Conservation (phyloP, 2,329 filamentous ascomycete species). For the Cercospora sesami region DNA sequence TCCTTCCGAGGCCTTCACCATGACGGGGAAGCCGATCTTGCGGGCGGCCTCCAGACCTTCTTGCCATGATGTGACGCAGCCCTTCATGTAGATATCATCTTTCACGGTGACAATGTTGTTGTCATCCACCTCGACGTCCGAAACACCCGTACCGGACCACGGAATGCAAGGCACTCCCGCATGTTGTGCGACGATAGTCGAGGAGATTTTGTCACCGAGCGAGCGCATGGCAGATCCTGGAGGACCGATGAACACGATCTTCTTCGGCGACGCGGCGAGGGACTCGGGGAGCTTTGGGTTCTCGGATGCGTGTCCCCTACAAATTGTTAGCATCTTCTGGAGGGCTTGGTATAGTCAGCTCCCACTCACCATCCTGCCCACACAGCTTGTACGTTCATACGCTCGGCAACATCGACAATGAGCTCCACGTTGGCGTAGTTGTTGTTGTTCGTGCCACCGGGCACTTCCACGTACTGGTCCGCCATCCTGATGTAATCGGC, state of each 20-base stretch:
- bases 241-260: conserved; percentile 98
- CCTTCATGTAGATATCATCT: conserved; percentile 81
- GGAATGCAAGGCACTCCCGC: conserved; percentile 95
- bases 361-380: conserved; percentile 90
- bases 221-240: conserved; percentile 98
- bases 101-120: conserved; percentile 88
- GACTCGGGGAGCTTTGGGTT: conserved; percentile 98
- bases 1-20: conserved; percentile 99
- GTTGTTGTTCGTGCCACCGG: conserved; percentile 99
- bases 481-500: conserved; percentile 99
- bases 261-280: conserved; percentile 91
- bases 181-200: conserved; percentile 97
- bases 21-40: conserved; percentile 96
- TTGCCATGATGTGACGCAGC: conserved; percentile 85
- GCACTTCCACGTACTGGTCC: conserved; percentile 98
- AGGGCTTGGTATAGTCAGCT: not conserved
- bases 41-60: conserved; percentile 85
- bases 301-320: conserved; percentile 93
- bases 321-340: conserved; percentile 27
- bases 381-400: conserved; percentile 96
- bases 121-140: conserved; percentile 73
- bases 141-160: conserved; percentile 96
- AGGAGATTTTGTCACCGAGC: conserved; percentile 98
- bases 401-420: conserved; percentile 97
- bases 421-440: conserved; percentile 99